Base-by-base conservation (phyloP, 2,329 filamentous ascomycete species). In the Cladosporium oxysporum region DNA sequence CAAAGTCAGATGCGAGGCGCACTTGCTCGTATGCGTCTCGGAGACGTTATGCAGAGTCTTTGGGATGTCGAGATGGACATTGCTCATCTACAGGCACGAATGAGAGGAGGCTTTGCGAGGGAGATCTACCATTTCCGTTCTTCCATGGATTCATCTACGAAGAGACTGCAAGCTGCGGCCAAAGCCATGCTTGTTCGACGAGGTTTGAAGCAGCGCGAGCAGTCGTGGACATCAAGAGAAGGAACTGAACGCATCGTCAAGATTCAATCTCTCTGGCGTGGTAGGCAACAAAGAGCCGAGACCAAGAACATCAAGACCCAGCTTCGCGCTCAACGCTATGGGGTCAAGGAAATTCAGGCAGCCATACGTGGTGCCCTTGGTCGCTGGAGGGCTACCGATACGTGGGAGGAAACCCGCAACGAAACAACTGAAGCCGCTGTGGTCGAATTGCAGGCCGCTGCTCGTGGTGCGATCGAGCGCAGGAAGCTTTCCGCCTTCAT, bases 1-100 rank as follows among this genome's bases (percentile, higher is more conserved):
- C 96, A 99, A 76, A 88, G 91, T 44, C 93, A 97, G 76, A 86
- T 93, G 10, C 87, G 92, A 66, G 95, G 94, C 41, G 93, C 93
- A 0, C 76, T 96, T 69, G 77, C 91, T 58, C 87, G 95, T 64
- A 84, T 97, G 75, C 85, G 84, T 64, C 86, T 98, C 1, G 93
- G 92, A 5, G 83, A 90, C 59, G 84, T 88, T 64, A 98, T 99
- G 95, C 91, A 97, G 73, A 80, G 87, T 52, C 84, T 99, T 3
- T 99, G 95, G 95, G 90, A 95, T 68, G 85, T 87, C 14, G 95
- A 99, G 77, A 85, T 89, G 29, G 83, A 85, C 77, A 79, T 99
- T 31, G 81, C 94, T 52, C 90, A 96, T 62, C 82, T 99, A 11
- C 96, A 99, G 77, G 88, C 93, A 8, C 87, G 90, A 47, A 90